phyloP scores from a whole-genome alignment of 2,329 filamentous ascomycete genomes.

The Claviceps sorghi region DNA sequence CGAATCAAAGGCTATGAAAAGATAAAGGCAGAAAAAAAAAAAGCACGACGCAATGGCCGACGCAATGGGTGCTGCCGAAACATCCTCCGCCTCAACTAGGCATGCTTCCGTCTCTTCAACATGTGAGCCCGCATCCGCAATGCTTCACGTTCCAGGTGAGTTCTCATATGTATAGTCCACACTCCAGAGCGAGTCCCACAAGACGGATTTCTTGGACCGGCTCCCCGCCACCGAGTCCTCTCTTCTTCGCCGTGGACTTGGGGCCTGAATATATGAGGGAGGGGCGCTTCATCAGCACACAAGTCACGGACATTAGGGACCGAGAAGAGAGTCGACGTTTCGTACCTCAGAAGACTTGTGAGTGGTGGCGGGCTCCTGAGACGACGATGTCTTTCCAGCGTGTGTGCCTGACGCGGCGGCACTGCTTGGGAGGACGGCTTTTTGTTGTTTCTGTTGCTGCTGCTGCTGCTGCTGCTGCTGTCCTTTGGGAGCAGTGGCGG shows the following conservation, averaged over 20 bases:
- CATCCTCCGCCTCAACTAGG: background rate
- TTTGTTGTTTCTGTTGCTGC: background rate
- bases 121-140: too few species aligned
- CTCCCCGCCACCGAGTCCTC: conserved; percentile 26
- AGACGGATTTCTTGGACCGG: conserved; percentile 35
- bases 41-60: background rate
- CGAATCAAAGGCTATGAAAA: background rate
- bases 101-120: background rate
- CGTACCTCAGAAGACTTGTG: conserved; percentile 35
- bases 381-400: conserved; percentile 12
- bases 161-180: conserved; percentile 43
- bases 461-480: background rate
- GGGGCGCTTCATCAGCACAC: background rate
- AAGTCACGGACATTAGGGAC: conserved; percentile 21
- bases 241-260: conserved; percentile 17
- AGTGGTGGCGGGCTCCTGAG: conserved; percentile 8
- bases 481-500: background rate
- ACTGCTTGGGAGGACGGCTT: background rate
- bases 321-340: conserved; percentile 35
- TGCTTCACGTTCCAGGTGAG: conserved; percentile 13
- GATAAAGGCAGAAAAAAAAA: background rate
- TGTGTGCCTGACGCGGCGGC: conserved; percentile 6
- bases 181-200: conserved; percentile 50
- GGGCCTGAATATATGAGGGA: conserved; percentile 11
- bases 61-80: too few species aligned